Base-by-base conservation (phyloP, 305 asterid genomes). In the Fraxinus velutina region DNA sequence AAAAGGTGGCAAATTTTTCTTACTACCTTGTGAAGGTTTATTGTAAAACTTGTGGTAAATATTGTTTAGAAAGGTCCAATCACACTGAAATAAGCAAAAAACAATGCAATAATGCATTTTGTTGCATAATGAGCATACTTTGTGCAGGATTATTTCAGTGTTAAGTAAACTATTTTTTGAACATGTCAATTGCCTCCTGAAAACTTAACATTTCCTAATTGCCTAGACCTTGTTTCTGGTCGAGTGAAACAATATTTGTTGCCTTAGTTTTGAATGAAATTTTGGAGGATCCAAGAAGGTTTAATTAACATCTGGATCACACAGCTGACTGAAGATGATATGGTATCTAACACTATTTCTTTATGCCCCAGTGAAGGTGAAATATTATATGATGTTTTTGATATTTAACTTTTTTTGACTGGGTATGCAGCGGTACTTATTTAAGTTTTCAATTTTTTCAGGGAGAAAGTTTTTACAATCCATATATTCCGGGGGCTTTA, bases 401-500 rank as follows among this genome's bases (percentile, higher is more conserved):
- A 57, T 27, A 15, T 15, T 75, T 15, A 33, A 80, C 76, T 6
- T 22, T 75, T 22, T 75, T 32, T 19, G 21, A 27, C 66, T 75
- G 68, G 75, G 82, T 81, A 29, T 62, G 62, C n/a, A 74, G 39
- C 17, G 17, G 24, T 42, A 78, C 64, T 78, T 22, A 86, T 24
- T 78, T 13, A 15, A 15, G 52, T 55, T 24, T 73, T 73, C 42
- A 1, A 22, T 6, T 44, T 6, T 44, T 66, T 29, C 87, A 96
- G 98, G 99, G 99, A 7, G 98, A 96, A 87, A 96, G 99, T 92
- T 96, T 94, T 86, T 94, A 96, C 85, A 96, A 92, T 79, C 97
- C 97, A 0, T 90, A 84, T 83, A 96, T 96, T 81, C 93, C 99
- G 21, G 76, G 84, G 77, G 93, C 77, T 33, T 79, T 96, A 6